A percentile compares a stretch with the other conserved stretches of the same genome.
These are phyloP conservation scores for Strigomonas galati DNA, from an alignment of 208 protist species.

Conservation along the genomic window DNA sequence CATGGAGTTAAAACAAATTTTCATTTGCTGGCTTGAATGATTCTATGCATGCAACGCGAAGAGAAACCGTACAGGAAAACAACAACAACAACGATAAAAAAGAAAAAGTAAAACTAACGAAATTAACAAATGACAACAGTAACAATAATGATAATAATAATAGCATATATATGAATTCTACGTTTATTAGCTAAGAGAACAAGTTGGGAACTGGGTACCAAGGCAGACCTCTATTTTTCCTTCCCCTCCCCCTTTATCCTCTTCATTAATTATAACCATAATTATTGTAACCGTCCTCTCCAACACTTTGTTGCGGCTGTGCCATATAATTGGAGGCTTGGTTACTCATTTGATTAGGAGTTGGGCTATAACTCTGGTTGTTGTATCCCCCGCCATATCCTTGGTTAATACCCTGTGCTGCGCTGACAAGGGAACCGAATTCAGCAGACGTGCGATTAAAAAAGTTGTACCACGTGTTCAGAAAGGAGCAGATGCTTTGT, in stretches of 20 bases:
- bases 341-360: too few species aligned
- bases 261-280: too few species aligned
- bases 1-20: background rate
- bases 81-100: slow-evolving; percentile 9
- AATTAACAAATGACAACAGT: background rate
- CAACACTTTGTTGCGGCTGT: too few species aligned
- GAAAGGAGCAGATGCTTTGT: slow-evolving; percentile 25
- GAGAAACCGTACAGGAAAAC: background rate
- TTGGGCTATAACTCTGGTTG: too few species aligned
- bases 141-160: slow-evolving; percentile 12
- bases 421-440: slow-evolving; percentile 17
- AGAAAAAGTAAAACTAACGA: slow-evolving; percentile 15
- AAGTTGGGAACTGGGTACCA: too few species aligned
- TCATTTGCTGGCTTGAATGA: background rate
- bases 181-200: too few species aligned
- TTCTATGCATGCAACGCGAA: too few species aligned
- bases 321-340: too few species aligned
- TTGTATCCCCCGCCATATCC: too few species aligned
- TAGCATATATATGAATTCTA: background rate
- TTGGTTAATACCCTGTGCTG: background rate
- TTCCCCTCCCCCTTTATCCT: too few species aligned
- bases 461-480: slow-evolving; percentile 30
- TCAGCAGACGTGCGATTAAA: slow-evolving; percentile 20
- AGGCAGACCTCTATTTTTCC: too few species aligned
- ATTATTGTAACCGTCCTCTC: too few species aligned